Evolutionary conservation across 805 yeast genomes (phyloP), one percentile per base, ranked within the genome.

Genomic region (Isabelozyma rhagii): DNA sequence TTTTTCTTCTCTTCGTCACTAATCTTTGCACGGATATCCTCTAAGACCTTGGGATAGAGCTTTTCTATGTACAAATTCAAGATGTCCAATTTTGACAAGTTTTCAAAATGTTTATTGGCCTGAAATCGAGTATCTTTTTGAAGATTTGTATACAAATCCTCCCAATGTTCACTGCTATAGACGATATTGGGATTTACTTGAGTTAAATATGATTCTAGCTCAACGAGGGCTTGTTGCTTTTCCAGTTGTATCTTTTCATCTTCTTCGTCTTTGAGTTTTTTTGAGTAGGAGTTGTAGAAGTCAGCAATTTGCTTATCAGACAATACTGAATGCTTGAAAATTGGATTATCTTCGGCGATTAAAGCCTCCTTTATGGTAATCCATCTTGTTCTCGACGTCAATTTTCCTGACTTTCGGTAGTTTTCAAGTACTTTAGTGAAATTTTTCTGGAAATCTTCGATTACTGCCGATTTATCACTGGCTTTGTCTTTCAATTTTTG

Each of bases 301-400:
- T 74, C 73, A 44, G 74, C 73, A 47, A 85, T 82, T 46, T 84
- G 78, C 28, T 69, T 69, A 45, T 84, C 89, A 18, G 83, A 77
- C 8, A 83, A 73, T 15, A 82, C 74, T 1, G 89, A 73, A 60
- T 81, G 83, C 49, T 74, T 77, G 60, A 82, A 85, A 6, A 85
- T 78, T 0, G 90, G 84, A 58, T 88, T 71, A n/a, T 74, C 94
- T 49, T 85, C 83, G 4, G 71, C 63, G 4, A 87, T 78, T 48
- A 78, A 47, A 15, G 55, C 38, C n/a, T 68, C 68, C 50, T 77
- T 81, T 0, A 80, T 71, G 0, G 85, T 78, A 31, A 62, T 57
- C 96, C 96, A 89, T 40, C 87, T 68, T 0, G 93, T 81, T 48
- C 74, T 78, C 53, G 80, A 76, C 15, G 71, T 71, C 27, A 88